These are phyloP conservation scores for Suillus lakei DNA, from an alignment of 768 basidiomycete genomes.

Conservation along the genomic window DNA sequence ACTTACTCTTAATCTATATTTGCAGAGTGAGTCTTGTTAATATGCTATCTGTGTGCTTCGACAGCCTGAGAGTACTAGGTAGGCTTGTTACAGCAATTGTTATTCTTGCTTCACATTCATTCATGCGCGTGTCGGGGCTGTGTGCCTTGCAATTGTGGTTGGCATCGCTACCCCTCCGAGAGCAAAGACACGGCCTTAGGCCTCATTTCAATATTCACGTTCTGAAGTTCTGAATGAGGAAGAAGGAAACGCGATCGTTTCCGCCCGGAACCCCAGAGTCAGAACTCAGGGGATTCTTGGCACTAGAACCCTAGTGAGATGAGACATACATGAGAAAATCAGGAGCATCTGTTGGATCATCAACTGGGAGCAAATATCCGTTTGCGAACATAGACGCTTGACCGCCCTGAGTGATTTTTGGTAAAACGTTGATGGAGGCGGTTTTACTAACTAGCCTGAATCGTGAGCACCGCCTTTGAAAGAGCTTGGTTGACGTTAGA, in stretches of 20 bases:
- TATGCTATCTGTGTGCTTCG: neutral
- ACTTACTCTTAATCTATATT: neutral
- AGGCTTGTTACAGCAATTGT: neutral
- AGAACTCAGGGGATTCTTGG: neutral
- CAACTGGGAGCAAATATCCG: conserved; percentile 4
- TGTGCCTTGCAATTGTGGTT: neutral
- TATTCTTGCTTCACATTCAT: neutral
- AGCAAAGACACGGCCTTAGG: neutral
- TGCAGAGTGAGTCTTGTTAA: conserved; percentile 2
- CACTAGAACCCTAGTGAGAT: neutral
- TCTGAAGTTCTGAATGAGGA: neutral
- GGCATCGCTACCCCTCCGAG: neutral
- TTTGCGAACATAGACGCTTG: neutral
- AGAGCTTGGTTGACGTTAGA: conserved; percentile 17
- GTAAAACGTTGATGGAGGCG: conserved; percentile 16
- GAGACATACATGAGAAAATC: conserved; percentile 4
- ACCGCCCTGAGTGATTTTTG: conserved; percentile 16
- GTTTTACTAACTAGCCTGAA: conserved; percentile 21
- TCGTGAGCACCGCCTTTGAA: conserved; percentile 25
- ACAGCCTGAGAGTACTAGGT: conserved; percentile 12
- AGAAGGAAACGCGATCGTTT: neutral
- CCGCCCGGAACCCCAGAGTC: neutral
- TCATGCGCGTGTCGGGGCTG: neutral
- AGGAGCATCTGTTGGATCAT: neutral
- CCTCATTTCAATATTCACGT: neutral